These are phyloP conservation scores for Zygnema circumcarinatum DNA, from an alignment of 139 green algal species.

Conservation along the genomic window DNA sequence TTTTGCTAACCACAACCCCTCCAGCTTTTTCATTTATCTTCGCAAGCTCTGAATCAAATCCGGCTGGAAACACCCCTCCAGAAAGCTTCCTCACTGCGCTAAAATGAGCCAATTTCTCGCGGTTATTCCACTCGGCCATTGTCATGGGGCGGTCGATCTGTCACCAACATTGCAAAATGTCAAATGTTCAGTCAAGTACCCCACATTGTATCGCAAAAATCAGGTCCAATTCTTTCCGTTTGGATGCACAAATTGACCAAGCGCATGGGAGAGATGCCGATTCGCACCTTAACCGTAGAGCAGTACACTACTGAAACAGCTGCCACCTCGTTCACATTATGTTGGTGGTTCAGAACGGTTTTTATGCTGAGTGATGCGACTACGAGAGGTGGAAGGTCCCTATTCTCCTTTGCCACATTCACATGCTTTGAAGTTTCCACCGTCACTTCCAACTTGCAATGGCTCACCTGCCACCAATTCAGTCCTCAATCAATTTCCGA, in stretches of 20 bases:
- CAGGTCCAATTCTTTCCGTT: neutral
- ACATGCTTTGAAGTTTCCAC: slow-evolving; percentile 16
- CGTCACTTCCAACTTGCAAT: slow-evolving; percentile 83
- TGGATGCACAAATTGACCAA: slow-evolving; percentile 6
- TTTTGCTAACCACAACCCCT: slow-evolving; percentile 38
- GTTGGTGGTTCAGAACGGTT: slow-evolving; percentile 76
- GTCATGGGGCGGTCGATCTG: slow-evolving; percentile 71
- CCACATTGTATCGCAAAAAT: no score
- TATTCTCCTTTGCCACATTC: neutral
- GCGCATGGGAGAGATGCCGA: no score
- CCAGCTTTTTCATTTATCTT: slow-evolving; percentile 34
- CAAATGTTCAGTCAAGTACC: slow-evolving; percentile 8
- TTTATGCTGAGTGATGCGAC: slow-evolving; percentile 90
- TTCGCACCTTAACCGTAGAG: slow-evolving; percentile 50
- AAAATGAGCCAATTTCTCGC: slow-evolving; percentile 81
- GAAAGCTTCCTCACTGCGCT: slow-evolving; percentile 82
- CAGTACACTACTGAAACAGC: slow-evolving; percentile 64
- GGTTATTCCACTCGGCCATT: slow-evolving; percentile 74
- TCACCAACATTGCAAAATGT: neutral
- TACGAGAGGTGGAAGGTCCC: slow-evolving; percentile 76
- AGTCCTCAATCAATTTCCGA: neutral
- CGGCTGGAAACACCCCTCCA: slow-evolving; percentile 70
- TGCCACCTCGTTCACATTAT: slow-evolving; percentile 78
- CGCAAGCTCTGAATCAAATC: slow-evolving; percentile 80
- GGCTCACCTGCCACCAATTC: slow-evolving; percentile 77